These are phyloP conservation scores for Scedosporium boydii DNA, from an alignment of 2,329 filamentous ascomycete genomes.

Conservation along the genomic window DNA sequence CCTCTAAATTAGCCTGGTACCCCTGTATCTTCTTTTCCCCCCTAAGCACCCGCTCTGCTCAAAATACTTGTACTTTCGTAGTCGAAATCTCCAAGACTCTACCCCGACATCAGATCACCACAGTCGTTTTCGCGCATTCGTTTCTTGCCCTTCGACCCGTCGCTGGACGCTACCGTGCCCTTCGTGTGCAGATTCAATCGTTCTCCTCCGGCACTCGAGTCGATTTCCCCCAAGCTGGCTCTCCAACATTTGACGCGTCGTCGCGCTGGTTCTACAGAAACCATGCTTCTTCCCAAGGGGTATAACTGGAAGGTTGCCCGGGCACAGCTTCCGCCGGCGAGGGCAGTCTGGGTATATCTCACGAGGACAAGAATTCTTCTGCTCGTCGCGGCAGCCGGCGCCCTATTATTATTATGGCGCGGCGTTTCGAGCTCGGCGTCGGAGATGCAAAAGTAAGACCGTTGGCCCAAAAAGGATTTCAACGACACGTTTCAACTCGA, in stretches of 20 bases:
- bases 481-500: not conserved
- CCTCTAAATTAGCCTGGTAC: not conserved
- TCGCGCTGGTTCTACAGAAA: slow-evolving; percentile 19
- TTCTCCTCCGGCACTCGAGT: not conserved
- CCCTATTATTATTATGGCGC: slow-evolving; percentile 79
- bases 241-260: not conserved
- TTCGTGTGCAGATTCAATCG: not conserved
- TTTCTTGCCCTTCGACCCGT: not conserved
- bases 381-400: slow-evolving; percentile 57
- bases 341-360: slow-evolving; percentile 60
- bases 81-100: not conserved
- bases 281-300: slow-evolving; percentile 85
- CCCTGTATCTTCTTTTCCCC: not conserved
- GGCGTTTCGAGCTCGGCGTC: slow-evolving; percentile 70
- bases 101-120: slow-evolving; percentile 1
- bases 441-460: slow-evolving; percentile 78
- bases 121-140: not conserved
- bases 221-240: not conserved
- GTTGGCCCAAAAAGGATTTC: not conserved
- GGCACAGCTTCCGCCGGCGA: slow-evolving; percentile 66
- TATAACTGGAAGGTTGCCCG: slow-evolving; percentile 88
- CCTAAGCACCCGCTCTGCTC: slow-evolving; percentile 1
- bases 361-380: slow-evolving; percentile 72
- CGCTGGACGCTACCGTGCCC: not conserved
- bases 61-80: not conserved